Base-by-base conservation (phyloP, 23 red algal genomes). In the Gracilaria vermiculophylla region DNA sequence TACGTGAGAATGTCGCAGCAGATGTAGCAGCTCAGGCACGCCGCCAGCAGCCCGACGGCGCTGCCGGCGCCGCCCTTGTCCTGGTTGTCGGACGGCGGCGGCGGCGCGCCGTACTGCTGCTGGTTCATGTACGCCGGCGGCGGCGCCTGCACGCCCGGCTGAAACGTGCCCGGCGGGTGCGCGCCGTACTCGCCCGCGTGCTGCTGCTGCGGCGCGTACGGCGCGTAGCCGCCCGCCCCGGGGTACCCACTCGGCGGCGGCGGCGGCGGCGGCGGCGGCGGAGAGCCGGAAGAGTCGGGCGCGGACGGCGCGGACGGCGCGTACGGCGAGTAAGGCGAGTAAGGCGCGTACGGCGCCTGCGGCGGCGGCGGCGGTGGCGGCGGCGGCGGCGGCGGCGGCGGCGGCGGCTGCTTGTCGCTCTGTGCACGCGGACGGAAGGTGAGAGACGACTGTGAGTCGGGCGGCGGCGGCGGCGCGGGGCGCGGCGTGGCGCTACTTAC, bases 1-100 rank as follows among this genome's bases (percentile, higher is more conserved):
- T 48, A 73, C 11, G 42, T 45, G 25, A 73, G 67, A 73, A 73
- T 73, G 28, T 73, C 67, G 35, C 67, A 73, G 13, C 36, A 73
- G 40, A 73, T 48, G 19, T 48, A 73, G 47, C 67, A 73, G 28
- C 39, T 48, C 23, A 73, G 25, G 23, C 67, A 73, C 44, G 67
- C 67, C 1, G 67, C 67, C 5, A 73, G 40, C 17, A 42, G 23
- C 17, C 39, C 67, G 47, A 73, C 37, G 1, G 19, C 67, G 47
- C 8, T 24, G 4, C 3, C 6, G 33, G 14, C 61, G 34, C 23
- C 23, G 47, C 42, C 42, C 39, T 37, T 37, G 15, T 16, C 12
- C 37, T 17, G 4, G 2, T 29, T 14, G 33, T 73, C 67, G 11
- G 67, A 73, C 32, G 67, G 67, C 67, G 67, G 67, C 4, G 67